phyloP scores from a whole-genome alignment of 192 early-diverging fungal genomes.

The Pilobolus umbonatus region DNA sequence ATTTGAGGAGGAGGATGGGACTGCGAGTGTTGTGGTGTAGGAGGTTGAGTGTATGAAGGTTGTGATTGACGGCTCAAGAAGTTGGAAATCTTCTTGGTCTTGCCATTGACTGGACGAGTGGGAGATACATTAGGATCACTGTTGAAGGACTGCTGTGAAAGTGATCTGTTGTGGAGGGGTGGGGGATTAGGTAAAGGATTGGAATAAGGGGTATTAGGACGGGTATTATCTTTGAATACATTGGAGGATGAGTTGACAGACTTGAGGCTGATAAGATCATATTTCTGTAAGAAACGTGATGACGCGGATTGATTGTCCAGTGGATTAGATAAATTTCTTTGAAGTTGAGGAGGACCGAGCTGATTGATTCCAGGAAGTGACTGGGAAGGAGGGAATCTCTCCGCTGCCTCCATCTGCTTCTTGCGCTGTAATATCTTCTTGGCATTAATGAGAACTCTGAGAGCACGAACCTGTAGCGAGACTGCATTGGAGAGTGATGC shows the following conservation, averaged over 20 bases:
- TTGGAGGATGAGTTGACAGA: not conserved
- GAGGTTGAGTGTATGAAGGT: not conserved
- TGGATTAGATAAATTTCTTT: no score
- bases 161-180: not conserved
- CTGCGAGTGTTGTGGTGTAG: not conserved
- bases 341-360: no score
- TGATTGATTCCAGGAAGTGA: not conserved
- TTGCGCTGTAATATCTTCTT: conserved; percentile 41
- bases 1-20: no score
- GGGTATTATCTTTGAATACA: no score
- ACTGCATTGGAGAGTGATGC: conserved; percentile 57
- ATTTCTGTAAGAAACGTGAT: not conserved
- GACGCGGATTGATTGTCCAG: not conserved
- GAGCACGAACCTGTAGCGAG: conserved; percentile 54
- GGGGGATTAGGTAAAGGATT: not conserved
- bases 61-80: not conserved
- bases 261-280: not conserved
- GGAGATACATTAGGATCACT: not conserved
- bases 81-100: conserved; percentile 1
- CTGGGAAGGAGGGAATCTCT: not conserved
- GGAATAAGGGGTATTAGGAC: not conserved
- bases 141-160: not conserved
- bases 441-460: conserved; percentile 51
- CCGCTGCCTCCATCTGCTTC: not conserved
- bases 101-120: not conserved